Evolutionary conservation across 106 monocot genomes (phyloP).

Genomic region (Platanthera zijinensis): DNA sequence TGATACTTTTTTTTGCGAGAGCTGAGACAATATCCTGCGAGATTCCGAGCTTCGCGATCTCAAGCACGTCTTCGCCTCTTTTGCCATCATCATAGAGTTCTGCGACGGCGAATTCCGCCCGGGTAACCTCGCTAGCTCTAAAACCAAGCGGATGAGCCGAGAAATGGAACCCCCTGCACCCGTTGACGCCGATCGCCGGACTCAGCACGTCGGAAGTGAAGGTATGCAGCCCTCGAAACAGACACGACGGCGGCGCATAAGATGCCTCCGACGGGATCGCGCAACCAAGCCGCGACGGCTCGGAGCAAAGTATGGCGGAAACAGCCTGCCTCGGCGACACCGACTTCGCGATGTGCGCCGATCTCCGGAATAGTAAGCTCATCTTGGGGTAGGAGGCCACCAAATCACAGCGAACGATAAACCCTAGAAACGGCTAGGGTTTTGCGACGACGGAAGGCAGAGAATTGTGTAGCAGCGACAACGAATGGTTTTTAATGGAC

Average conservation of each 20-base stretch:
- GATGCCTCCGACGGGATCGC: neutral
- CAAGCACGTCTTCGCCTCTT: constrained; percentile 62
- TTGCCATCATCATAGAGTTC: constrained; percentile 50
- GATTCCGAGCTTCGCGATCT: constrained; percentile 78
- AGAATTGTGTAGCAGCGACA: neutral
- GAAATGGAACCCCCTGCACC: constrained; percentile 41
- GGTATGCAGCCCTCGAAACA: neutral
- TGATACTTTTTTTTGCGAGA: constrained; percentile 65
- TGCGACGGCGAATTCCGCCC: constrained; percentile 53
- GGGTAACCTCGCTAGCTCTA: constrained; percentile 25
- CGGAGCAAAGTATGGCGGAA: constrained; percentile 22
- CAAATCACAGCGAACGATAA: constrained; percentile 6
- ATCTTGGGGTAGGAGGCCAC: constrained; percentile 4
- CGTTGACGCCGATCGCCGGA: neutral
- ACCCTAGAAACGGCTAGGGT: constrained; percentile 36
- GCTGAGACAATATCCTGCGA: constrained; percentile 42
- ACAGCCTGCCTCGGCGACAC: constrained; percentile 22
- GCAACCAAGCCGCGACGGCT: neutral
- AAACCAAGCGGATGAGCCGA: constrained; percentile 31
- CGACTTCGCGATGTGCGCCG: constrained; percentile 19
- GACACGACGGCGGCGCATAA: neutral
- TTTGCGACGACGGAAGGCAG: neutral
- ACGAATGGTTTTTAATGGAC: neutral
- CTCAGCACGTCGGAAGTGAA: constrained; percentile 1
- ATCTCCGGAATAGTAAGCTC: constrained; percentile 39